These are phyloP conservation scores for Lyophyllum shimeji DNA, from an alignment of 768 basidiomycete species.

Conservation along the genomic window DNA sequence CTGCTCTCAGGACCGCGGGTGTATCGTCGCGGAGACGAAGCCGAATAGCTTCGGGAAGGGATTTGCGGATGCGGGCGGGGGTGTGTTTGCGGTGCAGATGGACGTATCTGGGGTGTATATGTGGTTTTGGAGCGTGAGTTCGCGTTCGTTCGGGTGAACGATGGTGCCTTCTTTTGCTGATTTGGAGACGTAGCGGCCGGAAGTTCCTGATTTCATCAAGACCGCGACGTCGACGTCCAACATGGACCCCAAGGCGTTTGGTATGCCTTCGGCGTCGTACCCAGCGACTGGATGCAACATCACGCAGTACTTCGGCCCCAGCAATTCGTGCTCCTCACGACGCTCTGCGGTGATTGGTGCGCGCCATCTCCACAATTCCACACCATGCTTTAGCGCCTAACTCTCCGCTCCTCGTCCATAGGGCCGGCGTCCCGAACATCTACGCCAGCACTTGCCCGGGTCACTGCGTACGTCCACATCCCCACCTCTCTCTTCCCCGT, in stretches of 20 bases:
- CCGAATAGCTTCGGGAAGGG: constrained; percentile 45
- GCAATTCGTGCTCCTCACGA: constrained; percentile 66
- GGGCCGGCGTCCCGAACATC: constrained; percentile 44
- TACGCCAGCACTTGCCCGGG: constrained; percentile 44
- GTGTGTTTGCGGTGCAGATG: constrained; percentile 65
- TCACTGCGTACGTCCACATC: constrained; percentile 32
- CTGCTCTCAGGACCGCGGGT: constrained; percentile 37
- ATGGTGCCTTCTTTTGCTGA: not conserved
- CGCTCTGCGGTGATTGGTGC: constrained; percentile 55
- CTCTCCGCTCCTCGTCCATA: constrained; percentile 10
- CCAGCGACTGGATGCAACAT: constrained; percentile 54
- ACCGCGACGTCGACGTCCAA: constrained; percentile 32
- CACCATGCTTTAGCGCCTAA: not conserved
- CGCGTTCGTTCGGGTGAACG: not conserved
- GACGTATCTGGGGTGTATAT: constrained; percentile 44
- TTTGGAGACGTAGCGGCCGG: constrained; percentile 31
- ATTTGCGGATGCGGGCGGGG: constrained; percentile 53
- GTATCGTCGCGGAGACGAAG: constrained; percentile 42
- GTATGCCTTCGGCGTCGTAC: constrained; percentile 67
- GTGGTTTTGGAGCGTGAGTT: constrained; percentile 28
- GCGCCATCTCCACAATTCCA: not conserved
- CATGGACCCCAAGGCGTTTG: constrained; percentile 46
- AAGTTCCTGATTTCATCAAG: constrained; percentile 38
- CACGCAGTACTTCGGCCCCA: constrained; percentile 61
- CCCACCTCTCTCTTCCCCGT: not conserved